Evolutionary conservation across 345 rosid species (phyloP).

Genomic region (Adansonia digitata): DNA sequence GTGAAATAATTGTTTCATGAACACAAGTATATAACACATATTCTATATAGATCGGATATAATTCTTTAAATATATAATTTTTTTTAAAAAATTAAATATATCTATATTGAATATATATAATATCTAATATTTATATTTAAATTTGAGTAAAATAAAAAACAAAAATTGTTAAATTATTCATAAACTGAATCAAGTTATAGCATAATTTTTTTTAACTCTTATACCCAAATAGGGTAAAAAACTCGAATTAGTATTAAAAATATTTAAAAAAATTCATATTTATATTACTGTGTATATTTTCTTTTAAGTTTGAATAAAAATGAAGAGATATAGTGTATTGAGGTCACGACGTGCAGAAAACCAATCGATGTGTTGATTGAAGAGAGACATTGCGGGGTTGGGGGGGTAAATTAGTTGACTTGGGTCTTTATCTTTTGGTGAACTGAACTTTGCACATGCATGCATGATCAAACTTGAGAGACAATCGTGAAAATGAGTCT

Average conservation of each 20-base stretch:
- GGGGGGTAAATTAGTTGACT: neutral
- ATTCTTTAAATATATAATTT: too few relatives aligned
- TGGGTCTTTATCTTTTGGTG: neutral
- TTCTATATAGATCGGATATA: neutral
- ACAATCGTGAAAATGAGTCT: neutral
- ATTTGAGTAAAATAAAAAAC: too few relatives aligned
- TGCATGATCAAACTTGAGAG: neutral
- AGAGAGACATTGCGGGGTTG: neutral
- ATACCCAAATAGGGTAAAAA: too few relatives aligned
- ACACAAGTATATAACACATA: neutral
- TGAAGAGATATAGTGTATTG: neutral
- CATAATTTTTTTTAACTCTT: too few relatives aligned
- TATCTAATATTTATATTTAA: too few relatives aligned
- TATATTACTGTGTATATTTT: too few relatives aligned
- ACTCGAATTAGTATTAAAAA: too few relatives aligned
- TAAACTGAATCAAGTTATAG: too few relatives aligned
- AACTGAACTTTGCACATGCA: constrained; percentile 3
- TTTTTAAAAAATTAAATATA: too few relatives aligned
- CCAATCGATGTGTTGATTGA: neutral
- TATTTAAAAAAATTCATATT: too few relatives aligned
- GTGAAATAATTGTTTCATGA: neutral
- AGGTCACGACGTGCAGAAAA: neutral
- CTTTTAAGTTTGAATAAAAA: neutral
- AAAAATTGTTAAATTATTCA: too few relatives aligned
- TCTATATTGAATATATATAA: too few relatives aligned